A percentile compares a stretch with the other conserved stretches of the same genome.
Conservation (phyloP, 2,329 filamentous ascomycete genomes). For the Apiospora marii region DNA sequence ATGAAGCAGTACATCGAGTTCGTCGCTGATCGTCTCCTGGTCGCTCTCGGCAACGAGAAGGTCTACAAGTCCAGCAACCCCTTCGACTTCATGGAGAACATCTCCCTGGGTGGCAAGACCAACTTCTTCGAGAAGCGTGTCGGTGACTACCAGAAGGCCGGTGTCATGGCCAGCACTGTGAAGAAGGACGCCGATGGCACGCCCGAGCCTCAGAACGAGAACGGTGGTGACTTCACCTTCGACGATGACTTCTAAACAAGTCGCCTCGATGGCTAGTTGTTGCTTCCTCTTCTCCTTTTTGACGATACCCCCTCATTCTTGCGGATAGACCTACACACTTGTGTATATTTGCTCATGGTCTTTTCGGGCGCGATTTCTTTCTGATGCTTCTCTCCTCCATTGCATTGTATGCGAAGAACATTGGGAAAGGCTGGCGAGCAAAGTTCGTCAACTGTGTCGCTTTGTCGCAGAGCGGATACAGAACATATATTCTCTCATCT, state of each 20-base stretch:
- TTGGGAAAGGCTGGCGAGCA: slow-evolving; percentile 27
- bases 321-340: slow-evolving; percentile 26
- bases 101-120: slow-evolving; percentile 97
- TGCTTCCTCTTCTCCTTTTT: slow-evolving; percentile 31
- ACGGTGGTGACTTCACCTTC: slow-evolving; percentile 85
- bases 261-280: slow-evolving; percentile 31
- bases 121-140: slow-evolving; percentile 99
- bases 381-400: slow-evolving; percentile 22
- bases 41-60: slow-evolving; percentile 94
- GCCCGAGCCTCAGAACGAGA: slow-evolving; percentile 61
- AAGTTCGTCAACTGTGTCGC: slow-evolving; percentile 11
- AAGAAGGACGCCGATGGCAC: slow-evolving; percentile 58
- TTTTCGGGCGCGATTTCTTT: slow-evolving; percentile 23
- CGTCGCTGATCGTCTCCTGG: slow-evolving; percentile 91
- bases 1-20: slow-evolving; percentile 99
- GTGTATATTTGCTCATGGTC: slow-evolving; percentile 27
- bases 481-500: slow-evolving; percentile 23
- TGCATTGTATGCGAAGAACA: slow-evolving; percentile 11
- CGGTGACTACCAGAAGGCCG: slow-evolving; percentile 98
- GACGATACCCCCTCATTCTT: slow-evolving; percentile 36
- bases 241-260: slow-evolving; percentile 91
- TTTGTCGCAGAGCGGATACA: background rate
- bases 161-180: slow-evolving; percentile 94
- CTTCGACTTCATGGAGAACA: slow-evolving; percentile 99
- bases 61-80: slow-evolving; percentile 92